These are phyloP conservation scores for Colletotrichum karsti DNA, from an alignment of 2,329 filamentous ascomycete genomes.

Conservation along the genomic window DNA sequence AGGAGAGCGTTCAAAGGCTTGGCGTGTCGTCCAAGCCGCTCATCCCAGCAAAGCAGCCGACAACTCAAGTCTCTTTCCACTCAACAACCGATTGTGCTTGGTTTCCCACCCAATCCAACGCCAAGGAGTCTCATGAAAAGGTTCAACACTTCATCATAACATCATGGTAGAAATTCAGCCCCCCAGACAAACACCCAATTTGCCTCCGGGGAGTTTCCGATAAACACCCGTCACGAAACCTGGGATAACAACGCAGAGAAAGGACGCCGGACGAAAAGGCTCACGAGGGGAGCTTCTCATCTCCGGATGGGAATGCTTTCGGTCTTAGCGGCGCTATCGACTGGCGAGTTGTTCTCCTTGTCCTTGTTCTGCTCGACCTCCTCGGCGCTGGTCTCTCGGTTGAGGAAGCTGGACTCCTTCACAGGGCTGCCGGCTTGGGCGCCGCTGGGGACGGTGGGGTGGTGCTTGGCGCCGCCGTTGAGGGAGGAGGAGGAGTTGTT, in stretches of 20 bases:
- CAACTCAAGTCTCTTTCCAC: constrained; percentile 4
- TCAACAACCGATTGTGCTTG: constrained; percentile 22
- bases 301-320: constrained; percentile 72
- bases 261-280: constrained; percentile 6
- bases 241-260: constrained; percentile 15
- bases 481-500: constrained; percentile 35
- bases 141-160: constrained; percentile 29
- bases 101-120: constrained; percentile 19
- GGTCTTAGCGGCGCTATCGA: constrained; percentile 32
- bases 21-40: background rate
- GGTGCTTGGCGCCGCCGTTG: constrained; percentile 24
- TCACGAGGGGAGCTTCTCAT: constrained; percentile 43
- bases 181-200: constrained; percentile 21
- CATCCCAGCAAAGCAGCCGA: constrained; percentile 7
- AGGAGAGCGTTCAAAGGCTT: background rate
- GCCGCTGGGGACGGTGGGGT: constrained; percentile 39
- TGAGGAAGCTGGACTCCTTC: constrained; percentile 89
- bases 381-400: constrained; percentile 81
- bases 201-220: constrained; percentile 4
- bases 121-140: constrained; percentile 24
- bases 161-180: constrained; percentile 21
- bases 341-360: constrained; percentile 11
- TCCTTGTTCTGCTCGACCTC: constrained; percentile 42
- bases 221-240: constrained; percentile 21
- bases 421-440: constrained; percentile 79